Conservation (phyloP, 78 protist species). For the Emiliania huxleyi region DNA sequence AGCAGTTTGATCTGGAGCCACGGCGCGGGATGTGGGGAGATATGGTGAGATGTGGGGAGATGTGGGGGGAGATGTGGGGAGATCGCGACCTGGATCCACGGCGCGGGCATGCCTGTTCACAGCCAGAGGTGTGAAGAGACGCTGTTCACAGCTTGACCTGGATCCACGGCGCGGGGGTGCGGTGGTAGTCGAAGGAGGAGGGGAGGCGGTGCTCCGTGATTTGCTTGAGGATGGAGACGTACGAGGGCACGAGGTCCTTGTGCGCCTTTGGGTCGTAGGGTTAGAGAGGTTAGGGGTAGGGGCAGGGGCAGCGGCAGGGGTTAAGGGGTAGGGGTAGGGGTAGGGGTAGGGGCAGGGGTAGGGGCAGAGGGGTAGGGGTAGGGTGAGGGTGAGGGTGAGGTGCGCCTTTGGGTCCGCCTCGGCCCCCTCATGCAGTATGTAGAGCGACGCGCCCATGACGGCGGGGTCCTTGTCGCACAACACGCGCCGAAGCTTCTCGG, state of each 20-base stretch:
- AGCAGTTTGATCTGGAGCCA: slow-evolving; percentile 83
- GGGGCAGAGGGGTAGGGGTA: too few relatives aligned
- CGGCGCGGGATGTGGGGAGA: too few relatives aligned
- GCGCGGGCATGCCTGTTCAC: too few relatives aligned
- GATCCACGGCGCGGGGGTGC: slow-evolving; percentile 94
- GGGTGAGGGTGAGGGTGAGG: too few relatives aligned
- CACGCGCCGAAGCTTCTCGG: slow-evolving; percentile 19
- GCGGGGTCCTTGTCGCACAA: slow-evolving; percentile 33
- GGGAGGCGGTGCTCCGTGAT: slow-evolving; percentile 81
- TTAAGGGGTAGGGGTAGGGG: too few relatives aligned
- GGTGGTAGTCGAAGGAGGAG: slow-evolving; percentile 81
- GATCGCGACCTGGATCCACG: not conserved
- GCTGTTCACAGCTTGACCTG: too few relatives aligned
- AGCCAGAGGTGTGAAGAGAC: too few relatives aligned
- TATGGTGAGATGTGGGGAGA: too few relatives aligned
- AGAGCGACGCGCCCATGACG: slow-evolving; percentile 75
- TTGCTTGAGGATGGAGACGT: slow-evolving; percentile 85
- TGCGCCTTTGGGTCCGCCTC: not conserved
- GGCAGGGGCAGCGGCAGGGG: too few relatives aligned
- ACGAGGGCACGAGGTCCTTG: slow-evolving; percentile 72
- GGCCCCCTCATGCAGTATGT: slow-evolving; percentile 52
- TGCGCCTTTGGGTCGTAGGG: slow-evolving; percentile 35
- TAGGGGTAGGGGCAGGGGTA: too few relatives aligned
- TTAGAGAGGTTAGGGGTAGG: too few relatives aligned
- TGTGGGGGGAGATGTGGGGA: too few relatives aligned